Conservation (phyloP, 495 filamentous ascomycete species). For the Letharia columbiana region DNA sequence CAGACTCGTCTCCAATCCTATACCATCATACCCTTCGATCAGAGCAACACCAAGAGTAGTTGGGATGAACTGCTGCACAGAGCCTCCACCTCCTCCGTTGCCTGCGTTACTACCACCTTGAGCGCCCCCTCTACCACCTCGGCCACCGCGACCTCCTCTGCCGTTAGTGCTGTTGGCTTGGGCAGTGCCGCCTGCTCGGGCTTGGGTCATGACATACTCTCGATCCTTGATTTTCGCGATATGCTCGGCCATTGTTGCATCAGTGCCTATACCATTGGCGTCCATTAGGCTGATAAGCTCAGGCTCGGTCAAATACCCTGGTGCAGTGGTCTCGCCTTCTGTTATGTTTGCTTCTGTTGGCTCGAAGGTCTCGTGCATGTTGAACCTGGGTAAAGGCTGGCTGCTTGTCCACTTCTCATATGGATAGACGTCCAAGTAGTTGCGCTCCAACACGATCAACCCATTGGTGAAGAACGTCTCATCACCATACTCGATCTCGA, state of each 20-base stretch:
- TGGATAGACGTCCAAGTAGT: slow-evolving; percentile 91
- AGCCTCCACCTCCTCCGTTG: slow-evolving; percentile 36
- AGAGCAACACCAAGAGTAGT: slow-evolving; percentile 83
- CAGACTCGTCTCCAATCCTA: slow-evolving; percentile 81
- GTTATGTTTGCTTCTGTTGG: slow-evolving; percentile 83
- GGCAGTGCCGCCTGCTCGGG: slow-evolving; percentile 36
- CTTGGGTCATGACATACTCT: slow-evolving; percentile 63
- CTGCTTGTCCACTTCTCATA: slow-evolving; percentile 95
- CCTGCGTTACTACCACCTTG: slow-evolving; percentile 37
- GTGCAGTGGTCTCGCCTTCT: slow-evolving; percentile 77
- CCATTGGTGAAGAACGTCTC: slow-evolving; percentile 75
- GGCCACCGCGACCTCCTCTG: slow-evolving; percentile 37
- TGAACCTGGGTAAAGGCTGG: slow-evolving; percentile 70
- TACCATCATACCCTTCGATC: slow-evolving; percentile 85
- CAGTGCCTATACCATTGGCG: slow-evolving; percentile 95
- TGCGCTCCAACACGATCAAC: slow-evolving; percentile 75
- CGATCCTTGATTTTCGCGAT: slow-evolving; percentile 90
- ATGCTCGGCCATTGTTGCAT: slow-evolving; percentile 98
- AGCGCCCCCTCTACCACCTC: slow-evolving; percentile 37
- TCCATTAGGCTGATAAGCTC: slow-evolving; percentile 98
- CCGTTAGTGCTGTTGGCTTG: slow-evolving; percentile 20
- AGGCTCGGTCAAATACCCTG: slow-evolving; percentile 85
- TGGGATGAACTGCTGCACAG: slow-evolving; percentile 80
- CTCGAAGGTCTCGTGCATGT: slow-evolving; percentile 67
- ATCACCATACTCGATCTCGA: slow-evolving; percentile 78